phyloP scores from a whole-genome alignment of 2,329 filamentous ascomycete genomes.

The Coleophoma cylindrospora region DNA sequence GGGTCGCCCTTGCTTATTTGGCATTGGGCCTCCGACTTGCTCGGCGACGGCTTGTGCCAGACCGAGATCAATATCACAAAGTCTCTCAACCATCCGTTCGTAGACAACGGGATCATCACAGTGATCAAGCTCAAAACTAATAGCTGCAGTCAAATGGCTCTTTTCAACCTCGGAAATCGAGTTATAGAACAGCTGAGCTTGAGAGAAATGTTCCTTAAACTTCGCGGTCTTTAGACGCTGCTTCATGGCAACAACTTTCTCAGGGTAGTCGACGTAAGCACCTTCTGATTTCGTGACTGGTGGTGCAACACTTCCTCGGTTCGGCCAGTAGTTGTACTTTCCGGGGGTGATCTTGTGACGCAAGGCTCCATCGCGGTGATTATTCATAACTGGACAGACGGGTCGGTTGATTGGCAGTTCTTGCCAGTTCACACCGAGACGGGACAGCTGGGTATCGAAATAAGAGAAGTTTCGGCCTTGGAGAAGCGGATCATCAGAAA shows the following conservation, averaged over 20 bases:
- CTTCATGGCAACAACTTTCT: conserved; percentile 67
- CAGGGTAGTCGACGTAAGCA: conserved; percentile 63
- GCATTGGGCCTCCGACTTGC: conserved; percentile 60
- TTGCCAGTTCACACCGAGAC: conserved; percentile 70
- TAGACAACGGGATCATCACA: conserved; percentile 78
- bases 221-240: conserved; percentile 63
- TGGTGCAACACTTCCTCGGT: conserved; percentile 58
- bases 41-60: conserved; percentile 66
- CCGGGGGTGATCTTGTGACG: conserved; percentile 71
- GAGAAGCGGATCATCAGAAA: conserved; percentile 68
- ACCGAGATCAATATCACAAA: conserved; percentile 67
- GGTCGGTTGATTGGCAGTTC: conserved; percentile 75
- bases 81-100: conserved; percentile 59
- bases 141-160: conserved; percentile 52
- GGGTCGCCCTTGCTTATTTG: conserved; percentile 42
- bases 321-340: conserved; percentile 76
- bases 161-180: conserved; percentile 65
- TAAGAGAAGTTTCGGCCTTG: conserved; percentile 70
- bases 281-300: conserved; percentile 59
- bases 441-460: conserved; percentile 63
- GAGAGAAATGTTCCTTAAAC: conserved; percentile 72
- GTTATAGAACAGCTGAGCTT: conserved; percentile 82
- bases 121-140: conserved; percentile 72
- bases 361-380: conserved; percentile 69
- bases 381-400: conserved; percentile 69